Percentiles rank a stretch among this genome's conserved stretches.
Evolutionary conservation across 257 asterid species (phyloP).

Genomic region (Solanum etuberosum): DNA sequence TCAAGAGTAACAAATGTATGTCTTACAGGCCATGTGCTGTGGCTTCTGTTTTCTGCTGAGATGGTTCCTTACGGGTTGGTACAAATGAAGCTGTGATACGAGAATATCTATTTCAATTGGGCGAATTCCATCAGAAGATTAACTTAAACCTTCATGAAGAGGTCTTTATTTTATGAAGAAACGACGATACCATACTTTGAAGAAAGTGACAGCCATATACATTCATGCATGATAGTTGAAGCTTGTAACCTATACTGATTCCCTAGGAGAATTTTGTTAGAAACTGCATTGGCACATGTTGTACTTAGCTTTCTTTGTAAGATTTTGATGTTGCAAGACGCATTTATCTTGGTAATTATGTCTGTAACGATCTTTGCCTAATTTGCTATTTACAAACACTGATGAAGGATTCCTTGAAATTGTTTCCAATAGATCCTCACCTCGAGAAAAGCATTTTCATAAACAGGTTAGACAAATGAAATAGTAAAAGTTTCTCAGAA

Average conservation of each 20-base stretch:
- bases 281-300: neutral
- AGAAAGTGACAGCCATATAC: neutral
- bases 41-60: slow-evolving; percentile 66
- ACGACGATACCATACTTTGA: neutral
- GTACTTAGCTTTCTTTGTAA: neutral
- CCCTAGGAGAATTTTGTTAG: neutral
- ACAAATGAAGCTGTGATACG: slow-evolving; percentile 35
- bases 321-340: neutral
- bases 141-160: neutral
- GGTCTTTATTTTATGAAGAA: neutral
- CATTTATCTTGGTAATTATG: neutral
- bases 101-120: neutral
- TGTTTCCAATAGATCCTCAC: neutral
- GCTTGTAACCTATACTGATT: neutral
- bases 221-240: neutral
- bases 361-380: neutral
- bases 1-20: neutral
- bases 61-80: slow-evolving; percentile 91
- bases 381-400: neutral
- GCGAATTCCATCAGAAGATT: too few relatives aligned
- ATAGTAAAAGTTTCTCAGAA: neutral
- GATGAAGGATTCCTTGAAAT: neutral
- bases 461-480: neutral
- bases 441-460: neutral
- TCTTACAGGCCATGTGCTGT: slow-evolving; percentile 64